A percentile compares a stretch with the other conserved stretches of the same genome.
These are phyloP conservation scores for Sporothrix luriei DNA, from an alignment of 2,329 filamentous ascomycete genomes.

Conservation along the genomic window DNA sequence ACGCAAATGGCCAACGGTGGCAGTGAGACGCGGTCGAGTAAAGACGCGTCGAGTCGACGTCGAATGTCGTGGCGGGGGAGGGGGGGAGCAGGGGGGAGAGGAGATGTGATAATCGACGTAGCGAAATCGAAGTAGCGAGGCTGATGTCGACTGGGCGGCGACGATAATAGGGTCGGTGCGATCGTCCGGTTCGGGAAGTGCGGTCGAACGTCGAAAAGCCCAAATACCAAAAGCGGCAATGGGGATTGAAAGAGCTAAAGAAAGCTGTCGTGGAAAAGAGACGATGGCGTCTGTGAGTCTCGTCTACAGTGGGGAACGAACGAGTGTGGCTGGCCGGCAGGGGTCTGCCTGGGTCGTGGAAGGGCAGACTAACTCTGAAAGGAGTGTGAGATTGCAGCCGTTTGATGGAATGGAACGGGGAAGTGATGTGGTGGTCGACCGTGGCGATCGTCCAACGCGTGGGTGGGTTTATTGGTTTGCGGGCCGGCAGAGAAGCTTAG, in stretches of 20 bases:
- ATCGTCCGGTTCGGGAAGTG: slow-evolving; percentile 18
- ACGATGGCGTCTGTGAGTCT: slow-evolving; percentile 1
- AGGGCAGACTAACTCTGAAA: slow-evolving; percentile 24
- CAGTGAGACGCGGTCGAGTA: not conserved
- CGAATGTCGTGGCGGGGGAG: not conserved
- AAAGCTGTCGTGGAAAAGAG: not conserved
- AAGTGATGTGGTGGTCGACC: not conserved
- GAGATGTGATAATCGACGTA: slow-evolving; percentile 1
- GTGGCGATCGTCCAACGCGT: slow-evolving; percentile 8
- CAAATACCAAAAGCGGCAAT: not conserved
- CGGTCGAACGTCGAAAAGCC: slow-evolving; percentile 3
- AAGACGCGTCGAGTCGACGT: slow-evolving; percentile 19
- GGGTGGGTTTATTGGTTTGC: not conserved
- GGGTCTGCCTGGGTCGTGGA: slow-evolving; percentile 20
- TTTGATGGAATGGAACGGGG: slow-evolving; percentile 20
- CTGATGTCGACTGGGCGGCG: slow-evolving; percentile 3
- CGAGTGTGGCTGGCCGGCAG: not conserved
- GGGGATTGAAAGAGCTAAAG: not conserved
- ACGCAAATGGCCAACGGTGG: not conserved
- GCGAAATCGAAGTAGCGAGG: not conserved
- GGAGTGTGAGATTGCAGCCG: slow-evolving; percentile 20
- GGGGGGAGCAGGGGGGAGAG: not conserved
- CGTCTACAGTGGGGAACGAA: slow-evolving; percentile 5
- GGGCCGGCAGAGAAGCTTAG: not conserved
- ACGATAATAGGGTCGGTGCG: not conserved